Evolutionary conservation across 345 rosid genomes (phyloP).

Genomic region (Salix arbutifolia): DNA sequence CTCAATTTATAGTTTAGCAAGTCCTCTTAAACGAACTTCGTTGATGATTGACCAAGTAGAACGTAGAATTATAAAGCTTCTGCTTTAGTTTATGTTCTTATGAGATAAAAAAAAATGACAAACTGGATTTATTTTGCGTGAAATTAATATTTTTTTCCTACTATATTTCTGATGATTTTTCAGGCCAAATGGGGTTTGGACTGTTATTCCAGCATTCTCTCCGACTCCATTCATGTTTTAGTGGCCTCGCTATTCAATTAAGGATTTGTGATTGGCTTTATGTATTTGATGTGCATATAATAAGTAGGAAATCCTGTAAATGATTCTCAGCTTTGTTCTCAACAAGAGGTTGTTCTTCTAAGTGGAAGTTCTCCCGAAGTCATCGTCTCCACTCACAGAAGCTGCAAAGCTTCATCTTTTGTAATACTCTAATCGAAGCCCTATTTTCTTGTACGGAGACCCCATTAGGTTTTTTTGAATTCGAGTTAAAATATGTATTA

Average conservation of each 20-base stretch:
- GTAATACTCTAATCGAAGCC: neutral
- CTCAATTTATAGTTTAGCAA: no score
- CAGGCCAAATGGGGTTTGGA: constrained; percentile 32
- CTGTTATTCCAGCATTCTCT: constrained; percentile 45
- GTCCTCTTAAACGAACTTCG: neutral
- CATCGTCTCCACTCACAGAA: neutral
- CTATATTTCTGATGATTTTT: neutral
- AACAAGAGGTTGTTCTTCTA: neutral
- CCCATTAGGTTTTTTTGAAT: no score
- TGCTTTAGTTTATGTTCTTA: neutral
- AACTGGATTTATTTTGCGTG: neutral
- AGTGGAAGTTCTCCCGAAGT: neutral
- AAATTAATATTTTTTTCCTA: neutral
- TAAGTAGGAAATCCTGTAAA: neutral
- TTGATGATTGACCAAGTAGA: neutral
- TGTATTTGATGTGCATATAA: neutral
- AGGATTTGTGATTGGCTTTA: neutral
- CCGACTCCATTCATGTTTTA: constrained; percentile 61
- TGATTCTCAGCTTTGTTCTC: neutral
- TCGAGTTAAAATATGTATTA: no score
- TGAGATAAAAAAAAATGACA: neutral
- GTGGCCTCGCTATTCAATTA: neutral
- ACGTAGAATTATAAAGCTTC: neutral
- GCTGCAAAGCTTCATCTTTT: neutral
- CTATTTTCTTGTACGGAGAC: neutral